Conservation (phyloP, 106 monocot genomes). For the Acanthochlamys bracteata region DNA sequence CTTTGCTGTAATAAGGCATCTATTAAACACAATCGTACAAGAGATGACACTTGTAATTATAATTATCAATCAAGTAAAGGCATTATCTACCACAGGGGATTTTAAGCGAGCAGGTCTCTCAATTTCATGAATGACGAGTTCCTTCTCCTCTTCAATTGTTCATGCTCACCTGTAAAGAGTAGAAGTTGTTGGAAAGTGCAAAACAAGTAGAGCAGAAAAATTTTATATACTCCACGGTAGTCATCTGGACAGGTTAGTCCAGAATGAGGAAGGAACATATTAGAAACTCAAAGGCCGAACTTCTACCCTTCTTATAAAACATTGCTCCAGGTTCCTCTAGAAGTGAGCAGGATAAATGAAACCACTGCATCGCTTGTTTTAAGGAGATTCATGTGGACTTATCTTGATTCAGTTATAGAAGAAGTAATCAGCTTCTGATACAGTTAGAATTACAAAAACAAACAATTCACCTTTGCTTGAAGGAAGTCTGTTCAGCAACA, state of each 20-base stretch:
- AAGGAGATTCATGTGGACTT: not conserved
- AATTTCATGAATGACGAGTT: not conserved
- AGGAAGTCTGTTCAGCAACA: not conserved
- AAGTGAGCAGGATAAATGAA: no score
- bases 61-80: no score
- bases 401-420: not conserved
- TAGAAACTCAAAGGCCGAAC: no score
- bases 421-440: not conserved
- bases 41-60: no score
- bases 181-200: not conserved
- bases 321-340: no score
- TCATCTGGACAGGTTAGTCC: not conserved
- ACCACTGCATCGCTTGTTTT: no score
- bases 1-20: no score
- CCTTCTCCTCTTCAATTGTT: conserved; percentile 5
- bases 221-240: not conserved
- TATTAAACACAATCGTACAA: no score
- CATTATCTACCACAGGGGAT: no score
- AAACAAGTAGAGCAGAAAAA: not conserved
- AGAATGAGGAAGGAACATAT: no score
- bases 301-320: no score
- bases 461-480: not conserved
- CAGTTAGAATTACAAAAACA: not conserved
- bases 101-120: not conserved
- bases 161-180: not conserved